Percentiles rank a stretch among this genome's conserved stretches.
Evolutionary conservation across 139 green algal genomes (phyloP).

Genomic region (Tetradesmus obliquus): DNA sequence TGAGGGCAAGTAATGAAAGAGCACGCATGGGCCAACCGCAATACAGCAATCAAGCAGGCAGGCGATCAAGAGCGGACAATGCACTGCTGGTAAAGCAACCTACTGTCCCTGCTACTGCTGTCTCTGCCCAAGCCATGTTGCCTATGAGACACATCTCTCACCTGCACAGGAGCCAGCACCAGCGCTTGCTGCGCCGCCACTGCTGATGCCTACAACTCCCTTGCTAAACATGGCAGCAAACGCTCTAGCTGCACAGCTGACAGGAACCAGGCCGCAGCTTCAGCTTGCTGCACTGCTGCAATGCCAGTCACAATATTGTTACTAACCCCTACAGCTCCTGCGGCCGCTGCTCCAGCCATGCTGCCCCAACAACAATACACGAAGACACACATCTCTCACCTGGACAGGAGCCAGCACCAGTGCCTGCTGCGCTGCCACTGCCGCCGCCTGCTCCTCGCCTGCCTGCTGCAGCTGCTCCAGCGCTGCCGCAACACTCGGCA

Average conservation of each 20-base stretch:
- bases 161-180: slow-evolving; percentile 8
- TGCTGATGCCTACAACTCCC: not conserved
- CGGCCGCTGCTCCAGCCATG: not conserved
- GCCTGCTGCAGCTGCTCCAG: not conserved
- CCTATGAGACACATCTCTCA: not conserved
- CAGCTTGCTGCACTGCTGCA: too few species aligned
- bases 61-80: too few species aligned
- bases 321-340: too few species aligned
- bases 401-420: slow-evolving; percentile 25
- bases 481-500: slow-evolving; percentile 13
- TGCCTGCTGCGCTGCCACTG: not conserved
- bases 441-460: not conserved
- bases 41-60: not conserved
- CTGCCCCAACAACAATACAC: not conserved
- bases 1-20: not conserved
- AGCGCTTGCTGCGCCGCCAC: not conserved
- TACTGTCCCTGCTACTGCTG: too few species aligned
- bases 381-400: not conserved
- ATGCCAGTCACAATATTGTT: too few species aligned
- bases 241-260: not conserved
- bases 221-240: not conserved
- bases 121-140: not conserved
- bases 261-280: too few species aligned
- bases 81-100: too few species aligned
- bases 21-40: not conserved